Evolutionary conservation across 2,329 filamentous ascomycete species (phyloP), one percentile per base, ranked within the genome.

Genomic region (Cercospora citrullina): DNA sequence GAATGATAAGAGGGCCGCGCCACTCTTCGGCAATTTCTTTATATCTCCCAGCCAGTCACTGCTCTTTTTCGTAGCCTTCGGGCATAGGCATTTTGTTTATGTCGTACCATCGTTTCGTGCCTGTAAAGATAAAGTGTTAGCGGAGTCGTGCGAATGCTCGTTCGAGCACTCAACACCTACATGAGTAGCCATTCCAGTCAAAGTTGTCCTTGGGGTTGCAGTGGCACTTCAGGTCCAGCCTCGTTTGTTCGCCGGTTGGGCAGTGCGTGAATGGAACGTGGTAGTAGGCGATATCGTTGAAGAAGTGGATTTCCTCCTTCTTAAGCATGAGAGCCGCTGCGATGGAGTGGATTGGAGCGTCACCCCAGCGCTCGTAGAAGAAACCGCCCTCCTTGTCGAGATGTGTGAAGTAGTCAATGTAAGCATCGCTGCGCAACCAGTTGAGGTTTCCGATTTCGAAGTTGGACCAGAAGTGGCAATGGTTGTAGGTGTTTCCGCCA

Each of bases 401-500:
- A 5, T 89, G 87, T 61, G 94, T 88, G 77, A 99, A 99, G 83
- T 89, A 99, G 81, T 98, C 94, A 55, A 90, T 82, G 82, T 99
- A 99, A 23, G 91, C 87, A 79, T 94, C 85, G 72, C 92, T 95
- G 72, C 95, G 90, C 64, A 99, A 87, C 93, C 95, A 99, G 76
- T 96, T 87, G 45, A 99, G 86, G 81, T 91, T 96, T 72, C 94
- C 95, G 74, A 99, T 90, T 80, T 99, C 95, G 74, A 99, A 99
- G 85, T 99, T 99, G 77, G 94, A 98, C 95, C 95, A 99, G 80
- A 99, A 97, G 80, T 99, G 95, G 84, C 95, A 99, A 79, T 94
- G 89, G 84, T 98, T 99, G 84, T 98, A 99, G 6, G 87, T 93
- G 68, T 95, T 89, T 69, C 96, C 95, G 63, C 88, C 89, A 74